phyloP scores from a whole-genome alignment of 768 basidiomycete genomes.

The Neoboletus brunneissimus region DNA sequence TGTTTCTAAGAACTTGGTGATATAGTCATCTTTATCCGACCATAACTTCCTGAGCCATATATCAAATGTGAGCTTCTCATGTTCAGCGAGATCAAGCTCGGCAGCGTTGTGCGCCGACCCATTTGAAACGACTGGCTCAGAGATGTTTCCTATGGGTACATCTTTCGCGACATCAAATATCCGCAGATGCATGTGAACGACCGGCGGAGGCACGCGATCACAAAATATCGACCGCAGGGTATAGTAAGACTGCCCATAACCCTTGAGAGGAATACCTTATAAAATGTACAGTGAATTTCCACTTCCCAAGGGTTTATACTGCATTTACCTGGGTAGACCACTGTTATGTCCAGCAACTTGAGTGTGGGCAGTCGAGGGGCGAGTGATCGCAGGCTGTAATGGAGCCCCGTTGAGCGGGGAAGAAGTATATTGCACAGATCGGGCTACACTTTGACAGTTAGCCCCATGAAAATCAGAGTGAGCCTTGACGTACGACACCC shows the following conservation, averaged over 20 bases:
- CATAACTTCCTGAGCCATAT: constrained; percentile 80
- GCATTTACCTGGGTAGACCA: constrained; percentile 78
- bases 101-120: constrained; percentile 30
- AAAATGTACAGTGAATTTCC: neutral
- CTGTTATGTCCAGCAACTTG: constrained; percentile 85
- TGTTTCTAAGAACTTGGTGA: constrained; percentile 61
- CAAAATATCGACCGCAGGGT: constrained; percentile 88
- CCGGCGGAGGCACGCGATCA: constrained; percentile 75
- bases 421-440: constrained; percentile 82
- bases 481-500: constrained; percentile 67
- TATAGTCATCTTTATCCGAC: constrained; percentile 78
- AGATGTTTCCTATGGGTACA: constrained; percentile 67
- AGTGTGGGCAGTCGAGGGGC: constrained; percentile 73
- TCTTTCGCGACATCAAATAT: constrained; percentile 65
- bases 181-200: constrained; percentile 84
- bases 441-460: constrained; percentile 42
- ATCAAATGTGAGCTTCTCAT: constrained; percentile 70
- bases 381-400: constrained; percentile 79
- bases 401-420: constrained; percentile 89
- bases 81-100: constrained; percentile 51
- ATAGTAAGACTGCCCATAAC: constrained; percentile 87
- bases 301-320: neutral
- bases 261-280: constrained; percentile 70
- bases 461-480: constrained; percentile 5
- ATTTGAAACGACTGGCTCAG: constrained; percentile 32